Evolutionary conservation across 2,329 filamentous ascomycete genomes (phyloP).

Genomic region (Diplodia intermedia): DNA sequence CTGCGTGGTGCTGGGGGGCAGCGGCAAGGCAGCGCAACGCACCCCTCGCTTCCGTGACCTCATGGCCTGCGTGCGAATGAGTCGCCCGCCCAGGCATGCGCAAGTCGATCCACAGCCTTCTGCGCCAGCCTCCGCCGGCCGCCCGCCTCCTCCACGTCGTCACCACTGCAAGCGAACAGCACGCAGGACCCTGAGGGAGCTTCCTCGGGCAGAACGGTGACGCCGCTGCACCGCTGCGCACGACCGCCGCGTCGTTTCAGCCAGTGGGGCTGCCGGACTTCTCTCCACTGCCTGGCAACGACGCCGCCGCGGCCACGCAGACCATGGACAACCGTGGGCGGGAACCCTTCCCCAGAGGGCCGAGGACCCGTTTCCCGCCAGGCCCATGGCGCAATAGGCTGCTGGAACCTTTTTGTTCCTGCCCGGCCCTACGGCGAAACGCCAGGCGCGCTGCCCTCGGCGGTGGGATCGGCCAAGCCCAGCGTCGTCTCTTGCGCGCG

Average conservation of each 20-base stretch:
- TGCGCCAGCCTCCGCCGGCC: background rate
- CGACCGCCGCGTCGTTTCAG: background rate
- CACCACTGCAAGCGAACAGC: background rate
- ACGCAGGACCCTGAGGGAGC: conserved; percentile 7
- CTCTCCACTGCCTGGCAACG: background rate
- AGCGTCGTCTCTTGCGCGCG: background rate
- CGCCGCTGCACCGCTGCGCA: background rate
- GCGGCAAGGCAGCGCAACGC: background rate
- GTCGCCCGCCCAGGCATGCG: background rate
- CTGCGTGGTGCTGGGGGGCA: background rate
- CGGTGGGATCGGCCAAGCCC: conserved; percentile 8
- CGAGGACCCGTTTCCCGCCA: conserved; percentile 9
- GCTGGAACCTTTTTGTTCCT: conserved; percentile 26
- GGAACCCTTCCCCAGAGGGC: conserved; percentile 19
- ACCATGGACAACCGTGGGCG: background rate
- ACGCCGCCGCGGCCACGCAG: background rate
- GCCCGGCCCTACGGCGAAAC: conserved; percentile 2
- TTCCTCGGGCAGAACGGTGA: background rate
- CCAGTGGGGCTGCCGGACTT: conserved; percentile 1
- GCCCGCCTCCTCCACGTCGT: background rate
- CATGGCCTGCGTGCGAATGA: conserved; percentile 4
- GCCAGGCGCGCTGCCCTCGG: no score
- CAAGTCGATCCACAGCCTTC: background rate
- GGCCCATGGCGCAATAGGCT: conserved; percentile 16
- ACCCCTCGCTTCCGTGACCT: conserved; percentile 3